These are phyloP conservation scores for Pinus albicaulis DNA, from an alignment of 75 land plant genomes.

Conservation along the genomic window DNA sequence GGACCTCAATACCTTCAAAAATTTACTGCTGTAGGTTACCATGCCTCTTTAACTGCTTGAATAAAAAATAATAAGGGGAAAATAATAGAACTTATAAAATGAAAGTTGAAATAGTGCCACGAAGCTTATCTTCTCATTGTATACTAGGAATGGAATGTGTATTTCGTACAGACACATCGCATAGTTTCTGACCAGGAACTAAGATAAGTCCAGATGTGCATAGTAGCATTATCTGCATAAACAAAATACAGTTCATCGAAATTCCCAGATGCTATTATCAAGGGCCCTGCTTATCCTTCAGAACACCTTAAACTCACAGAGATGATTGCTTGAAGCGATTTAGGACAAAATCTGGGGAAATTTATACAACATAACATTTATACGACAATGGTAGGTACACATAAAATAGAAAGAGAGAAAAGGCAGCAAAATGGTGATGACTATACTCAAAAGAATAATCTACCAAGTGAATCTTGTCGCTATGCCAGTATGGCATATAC, in stretches of 20 bases:
- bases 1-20: too few species aligned
- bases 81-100: not conserved
- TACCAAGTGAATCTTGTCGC: not conserved
- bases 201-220: not conserved
- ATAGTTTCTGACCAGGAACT: not conserved
- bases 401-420: not conserved
- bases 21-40: not conserved
- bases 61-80: not conserved
- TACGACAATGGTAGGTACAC: not conserved
- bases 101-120: too few species aligned
- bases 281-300: not conserved
- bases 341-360: not conserved
- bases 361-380: not conserved
- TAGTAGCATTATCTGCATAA: not conserved
- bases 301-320: not conserved
- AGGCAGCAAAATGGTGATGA: not conserved
- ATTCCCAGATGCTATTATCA: not conserved
- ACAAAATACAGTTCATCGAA: not conserved
- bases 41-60: not conserved
- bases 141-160: not conserved
- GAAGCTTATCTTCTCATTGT: too few species aligned
- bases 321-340: not conserved
- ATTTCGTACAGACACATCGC: not conserved
- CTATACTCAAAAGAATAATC: not conserved
- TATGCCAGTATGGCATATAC: constrained; percentile 5